These are phyloP conservation scores for Adansonia digitata DNA, from an alignment of 345 rosid species.

Conservation along the genomic window DNA sequence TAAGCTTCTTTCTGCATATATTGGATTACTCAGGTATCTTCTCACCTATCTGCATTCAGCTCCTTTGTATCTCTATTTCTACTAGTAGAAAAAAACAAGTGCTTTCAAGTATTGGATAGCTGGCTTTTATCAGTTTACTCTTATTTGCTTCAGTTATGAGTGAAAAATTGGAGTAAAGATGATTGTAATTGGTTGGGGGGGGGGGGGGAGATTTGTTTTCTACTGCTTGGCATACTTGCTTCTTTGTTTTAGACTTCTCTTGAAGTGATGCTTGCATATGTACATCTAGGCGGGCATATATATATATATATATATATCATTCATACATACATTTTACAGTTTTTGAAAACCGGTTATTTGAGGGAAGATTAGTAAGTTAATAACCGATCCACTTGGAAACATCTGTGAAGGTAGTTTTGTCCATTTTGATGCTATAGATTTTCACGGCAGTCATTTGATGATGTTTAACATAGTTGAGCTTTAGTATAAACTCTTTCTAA, in stretches of 20 bases:
- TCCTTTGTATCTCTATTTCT: background rate
- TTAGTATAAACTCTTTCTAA: too few species aligned
- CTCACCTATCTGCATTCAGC: constrained; percentile 3
- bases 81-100: background rate
- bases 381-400: background rate
- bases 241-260: background rate
- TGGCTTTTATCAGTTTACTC: background rate
- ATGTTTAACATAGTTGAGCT: too few species aligned
- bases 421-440: background rate
- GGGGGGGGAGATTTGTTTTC: background rate
- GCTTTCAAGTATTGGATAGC: background rate
- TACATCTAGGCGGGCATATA: background rate
- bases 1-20: constrained; percentile 92
- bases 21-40: constrained; percentile 83
- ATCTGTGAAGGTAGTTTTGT: background rate
- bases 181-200: background rate
- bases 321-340: background rate
- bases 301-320: background rate
- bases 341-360: background rate
- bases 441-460: too few species aligned
- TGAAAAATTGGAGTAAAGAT: background rate
- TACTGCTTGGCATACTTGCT: background rate
- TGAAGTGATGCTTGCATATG: background rate
- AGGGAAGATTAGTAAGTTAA: background rate
- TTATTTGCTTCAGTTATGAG: background rate